Base-by-base conservation (phyloP, 2,329 filamentous ascomycete species). In the Paecilomyces fulvus region DNA sequence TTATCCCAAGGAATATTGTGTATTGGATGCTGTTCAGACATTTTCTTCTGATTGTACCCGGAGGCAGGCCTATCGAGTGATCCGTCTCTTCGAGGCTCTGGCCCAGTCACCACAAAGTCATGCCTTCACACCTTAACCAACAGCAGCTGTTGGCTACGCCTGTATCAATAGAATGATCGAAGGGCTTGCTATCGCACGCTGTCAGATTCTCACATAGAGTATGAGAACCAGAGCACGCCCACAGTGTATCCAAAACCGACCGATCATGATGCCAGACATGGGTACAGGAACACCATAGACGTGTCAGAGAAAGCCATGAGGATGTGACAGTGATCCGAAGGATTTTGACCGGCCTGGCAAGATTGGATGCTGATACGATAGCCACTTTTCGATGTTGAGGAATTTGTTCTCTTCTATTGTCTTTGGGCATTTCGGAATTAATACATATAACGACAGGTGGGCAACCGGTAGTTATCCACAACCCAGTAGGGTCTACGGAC, bases 401-500 rank as follows among this genome's bases (percentile, higher is more conserved):
- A 9, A 20, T 17, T 6, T 8, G n/a, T 43, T 17, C 17, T 8
- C 17, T 43, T 9, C 7, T 43, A 17, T 6, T 43, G 33, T 17
- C 14, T 43, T 43, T 43, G 37, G n/a, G n/a, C 17, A 43, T 43
- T 17, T 9, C 14, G 37, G 17, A n/a, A 17, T 61, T 56, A 72
- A 60, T 70, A 68, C 67, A 72, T 69, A 55, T 70, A 74, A 49
- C 65, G 72, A 58, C 73, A 75, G 55, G 74, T 53, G 9, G 77
- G 77, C 58, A 78, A 60, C 21, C 76, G 70, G 62, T 79, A 79
- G 57, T 71, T 70, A 55, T 90, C 84, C 54, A 97, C 78, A 30
- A 87, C 88, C 92, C 92, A 97, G 71, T 97, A 97, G 58, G 88
- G 85, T 65, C 92, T 83, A 68, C 88, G 84, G 12, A 96, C 89